Evolutionary conservation across 805 yeast species (phyloP).

Genomic region (Hanseniaspora singularis): DNA sequence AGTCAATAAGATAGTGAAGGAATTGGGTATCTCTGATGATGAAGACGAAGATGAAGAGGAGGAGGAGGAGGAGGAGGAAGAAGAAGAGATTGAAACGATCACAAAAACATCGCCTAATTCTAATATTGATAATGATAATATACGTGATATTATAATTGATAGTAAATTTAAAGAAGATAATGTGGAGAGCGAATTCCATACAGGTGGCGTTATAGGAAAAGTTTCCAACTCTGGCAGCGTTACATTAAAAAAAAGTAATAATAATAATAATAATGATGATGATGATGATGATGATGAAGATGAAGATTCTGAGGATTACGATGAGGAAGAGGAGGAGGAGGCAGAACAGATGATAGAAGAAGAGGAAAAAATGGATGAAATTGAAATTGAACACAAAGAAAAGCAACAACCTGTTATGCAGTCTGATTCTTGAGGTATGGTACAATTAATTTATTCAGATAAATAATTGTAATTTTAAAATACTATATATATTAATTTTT

Average conservation of each 20-base stretch:
- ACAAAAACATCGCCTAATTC: no score
- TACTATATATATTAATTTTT: no score
- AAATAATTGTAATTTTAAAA: no score
- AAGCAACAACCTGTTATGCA: slow-evolving; percentile 14
- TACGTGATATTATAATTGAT: neutral
- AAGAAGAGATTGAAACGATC: slow-evolving; percentile 32
- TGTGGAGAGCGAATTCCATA: slow-evolving; percentile 36
- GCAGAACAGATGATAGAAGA: slow-evolving; percentile 9
- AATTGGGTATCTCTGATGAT: slow-evolving; percentile 51
- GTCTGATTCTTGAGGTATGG: slow-evolving; percentile 14
- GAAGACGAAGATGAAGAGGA: slow-evolving; percentile 40
- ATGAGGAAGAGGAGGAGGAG: slow-evolving; percentile 17
- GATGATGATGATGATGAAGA: slow-evolving; percentile 9
- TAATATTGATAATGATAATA: slow-evolving; percentile 23
- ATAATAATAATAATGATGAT: slow-evolving; percentile 13
- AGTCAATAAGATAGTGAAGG: slow-evolving; percentile 69
- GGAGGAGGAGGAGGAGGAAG: slow-evolving; percentile 34
- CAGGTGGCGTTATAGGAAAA: no score
- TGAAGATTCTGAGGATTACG: slow-evolving; percentile 15
- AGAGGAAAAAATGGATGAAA: slow-evolving; percentile 22
- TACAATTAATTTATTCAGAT: no score
- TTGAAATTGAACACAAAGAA: slow-evolving; percentile 18
- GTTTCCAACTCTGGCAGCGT: no score
- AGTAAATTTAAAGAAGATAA: slow-evolving; percentile 26
- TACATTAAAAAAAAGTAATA: no score